phyloP scores from a whole-genome alignment of 495 filamentous ascomycete genomes.

The Friedmanniomyces endolithicus region DNA sequence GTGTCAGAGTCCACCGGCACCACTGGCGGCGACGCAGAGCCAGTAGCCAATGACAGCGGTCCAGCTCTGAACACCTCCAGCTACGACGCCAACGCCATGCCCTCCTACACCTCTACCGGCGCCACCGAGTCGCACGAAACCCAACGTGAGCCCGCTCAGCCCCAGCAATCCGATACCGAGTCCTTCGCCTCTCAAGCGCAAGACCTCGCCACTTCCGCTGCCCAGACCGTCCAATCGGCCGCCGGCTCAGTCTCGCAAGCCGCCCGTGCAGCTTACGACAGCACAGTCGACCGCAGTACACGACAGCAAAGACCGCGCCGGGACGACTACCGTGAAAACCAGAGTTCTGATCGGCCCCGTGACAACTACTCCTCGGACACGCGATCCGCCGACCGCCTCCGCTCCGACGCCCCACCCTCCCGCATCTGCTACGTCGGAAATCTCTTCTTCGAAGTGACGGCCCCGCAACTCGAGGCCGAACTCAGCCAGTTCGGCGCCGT shows the following conservation, averaged over 20 bases:
- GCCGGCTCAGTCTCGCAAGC: slow-evolving; percentile 1
- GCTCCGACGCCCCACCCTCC: background rate
- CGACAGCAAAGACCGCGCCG: background rate
- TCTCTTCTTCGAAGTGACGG: slow-evolving; percentile 62
- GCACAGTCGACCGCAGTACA: background rate
- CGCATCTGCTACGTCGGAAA: slow-evolving; percentile 66
- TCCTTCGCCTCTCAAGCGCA: background rate
- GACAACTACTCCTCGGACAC: too few species aligned
- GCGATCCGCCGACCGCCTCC: too few species aligned
- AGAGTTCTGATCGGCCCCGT: too few species aligned
- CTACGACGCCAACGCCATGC: slow-evolving; percentile 4
- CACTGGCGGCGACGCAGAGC: background rate
- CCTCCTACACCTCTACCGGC: background rate
- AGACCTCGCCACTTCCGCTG: slow-evolving; percentile 4
- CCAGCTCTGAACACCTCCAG: slow-evolving; percentile 7
- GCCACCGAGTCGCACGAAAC: background rate
- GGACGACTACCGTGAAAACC: background rate
- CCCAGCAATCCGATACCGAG: background rate
- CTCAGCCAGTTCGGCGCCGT: slow-evolving; percentile 34
- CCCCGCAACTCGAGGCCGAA: slow-evolving; percentile 26
- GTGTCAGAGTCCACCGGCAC: slow-evolving; percentile 13
- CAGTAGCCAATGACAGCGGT: background rate
- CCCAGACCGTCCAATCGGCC: background rate
- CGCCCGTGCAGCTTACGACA: slow-evolving; percentile 1
- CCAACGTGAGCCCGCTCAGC: background rate